phyloP scores from a whole-genome alignment of 257 asterid species.

The Thymus quinquecostatus region DNA sequence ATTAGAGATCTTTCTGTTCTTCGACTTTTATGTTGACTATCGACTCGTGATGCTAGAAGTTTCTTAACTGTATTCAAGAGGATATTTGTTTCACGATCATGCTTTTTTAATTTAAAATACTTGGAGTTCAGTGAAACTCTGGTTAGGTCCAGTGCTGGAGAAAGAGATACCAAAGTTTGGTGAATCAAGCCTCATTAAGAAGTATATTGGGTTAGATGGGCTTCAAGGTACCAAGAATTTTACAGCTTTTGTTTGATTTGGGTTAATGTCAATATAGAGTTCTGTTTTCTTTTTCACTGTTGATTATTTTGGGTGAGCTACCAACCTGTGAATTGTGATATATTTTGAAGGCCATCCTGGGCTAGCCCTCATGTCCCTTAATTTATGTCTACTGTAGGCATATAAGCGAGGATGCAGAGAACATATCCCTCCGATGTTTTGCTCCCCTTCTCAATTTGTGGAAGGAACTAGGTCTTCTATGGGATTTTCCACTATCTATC shows the following conservation, averaged over 20 bases:
- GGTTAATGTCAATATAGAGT: background rate
- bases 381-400: background rate
- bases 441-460: background rate
- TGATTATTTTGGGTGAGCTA: background rate
- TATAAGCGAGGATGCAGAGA: background rate
- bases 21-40: background rate
- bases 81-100: constrained; percentile 4
- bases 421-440: background rate
- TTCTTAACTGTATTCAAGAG: background rate
- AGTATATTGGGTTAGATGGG: background rate
- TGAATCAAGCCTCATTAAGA: background rate
- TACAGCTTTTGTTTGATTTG: background rate
- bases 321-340: background rate
- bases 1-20: constrained; percentile 24
- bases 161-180: constrained; percentile 2
- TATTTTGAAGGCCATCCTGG: background rate
- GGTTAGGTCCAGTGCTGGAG: background rate
- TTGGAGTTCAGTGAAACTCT: background rate
- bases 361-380: background rate
- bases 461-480: constrained; percentile 2
- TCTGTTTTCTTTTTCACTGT: background rate
- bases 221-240: background rate
- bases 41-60: background rate
- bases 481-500: background rate
- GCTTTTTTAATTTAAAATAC: background rate